Evolutionary conservation across 176 grass and related monocot species (phyloP).

Genomic region (Musa schizocarpa): DNA sequence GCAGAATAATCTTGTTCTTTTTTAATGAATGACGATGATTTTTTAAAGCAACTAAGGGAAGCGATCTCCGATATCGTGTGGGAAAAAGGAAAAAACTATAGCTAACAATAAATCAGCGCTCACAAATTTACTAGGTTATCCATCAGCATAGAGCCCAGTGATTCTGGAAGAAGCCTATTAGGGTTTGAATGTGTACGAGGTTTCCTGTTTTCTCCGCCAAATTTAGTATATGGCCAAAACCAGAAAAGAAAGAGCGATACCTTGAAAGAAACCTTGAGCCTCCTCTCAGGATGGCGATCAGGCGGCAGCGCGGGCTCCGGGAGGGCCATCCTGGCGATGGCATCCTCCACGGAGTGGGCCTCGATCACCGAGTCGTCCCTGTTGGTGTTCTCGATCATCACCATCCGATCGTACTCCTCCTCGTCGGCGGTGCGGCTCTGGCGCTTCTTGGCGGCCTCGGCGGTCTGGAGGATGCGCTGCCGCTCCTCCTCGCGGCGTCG

Average conservation of each 20-base stretch:
- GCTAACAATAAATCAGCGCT: too few species aligned
- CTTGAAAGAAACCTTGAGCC: constrained; percentile 86
- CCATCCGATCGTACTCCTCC: constrained; percentile 83
- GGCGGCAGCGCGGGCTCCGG: constrained; percentile 31
- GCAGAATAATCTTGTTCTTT: too few species aligned
- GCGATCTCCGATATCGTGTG: too few species aligned
- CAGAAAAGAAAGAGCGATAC: constrained; percentile 19
- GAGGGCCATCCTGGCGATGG: constrained; percentile 54
- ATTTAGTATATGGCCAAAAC: neutral
- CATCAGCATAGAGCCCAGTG: too few species aligned
- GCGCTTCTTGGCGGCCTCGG: constrained; percentile 65
- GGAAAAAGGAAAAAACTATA: too few species aligned
- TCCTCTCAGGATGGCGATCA: constrained; percentile 78
- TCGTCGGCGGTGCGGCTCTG: constrained; percentile 60
- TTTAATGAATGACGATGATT: too few species aligned
- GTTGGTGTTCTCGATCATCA: constrained; percentile 86
- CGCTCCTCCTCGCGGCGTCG: constrained; percentile 71
- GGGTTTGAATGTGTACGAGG: too few species aligned
- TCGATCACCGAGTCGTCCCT: constrained; percentile 91
- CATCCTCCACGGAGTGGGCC: constrained; percentile 69
- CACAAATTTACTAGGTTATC: too few species aligned
- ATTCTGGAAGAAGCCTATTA: too few species aligned
- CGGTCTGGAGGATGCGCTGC: constrained; percentile 45
- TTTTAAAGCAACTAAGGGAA: too few species aligned
- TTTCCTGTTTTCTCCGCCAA: too few species aligned